Base-by-base conservation (phyloP, 1,284 basidiomycete genomes). In the Butyriboletus appendiculatus region DNA sequence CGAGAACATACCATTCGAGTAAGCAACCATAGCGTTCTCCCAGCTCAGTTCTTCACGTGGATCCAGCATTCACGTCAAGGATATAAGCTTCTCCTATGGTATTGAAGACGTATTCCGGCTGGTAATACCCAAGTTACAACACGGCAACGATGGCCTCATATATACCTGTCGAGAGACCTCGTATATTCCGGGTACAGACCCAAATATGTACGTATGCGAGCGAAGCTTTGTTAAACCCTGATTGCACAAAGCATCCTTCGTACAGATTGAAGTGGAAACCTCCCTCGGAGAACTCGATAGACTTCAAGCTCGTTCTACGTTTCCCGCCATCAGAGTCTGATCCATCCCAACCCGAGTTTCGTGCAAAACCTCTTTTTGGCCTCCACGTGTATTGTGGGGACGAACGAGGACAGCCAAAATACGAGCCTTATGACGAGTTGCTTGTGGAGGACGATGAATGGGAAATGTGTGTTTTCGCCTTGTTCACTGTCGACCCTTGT, bases 251-350 rank as follows among this genome's bases (percentile, higher is more conserved):
- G 41, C 18, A 48, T 35, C 11, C 39, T 18, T 48, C 24, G 20
- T n/a, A 32, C 67, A 97, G 94, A 60, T 73, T 98, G 63, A 99
- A 99, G 72, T 99, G 97, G 97, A 99, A 99, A 73, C 96, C 96
- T 1, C 95, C 97, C 4, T 92, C 90, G 3, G 97, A 99, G 67
- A 99, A 99, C 72, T 95, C 94, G 4, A 91, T 99, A 66, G 97
- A 99, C 73, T 99, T 99, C 78, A 94, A 94, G 69, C 86, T 99
- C 14, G 81, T 96, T 49, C 79, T 99, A 18, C 86, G 93, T 35
- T 99, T 99, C 70, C 95, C 96, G 2, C 85, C 94, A 3, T 71
- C 73, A 28, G 70, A 68, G 9, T 73, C 75, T 30, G 72, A 85
- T 55, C 78, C 81, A 0, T 63, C 72, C 8, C 73, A 85, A 63